Evolutionary conservation across 2,329 filamentous ascomycete genomes (phyloP), one percentile per base, ranked within the genome.

Genomic region (Aspergillus sp.): DNA sequence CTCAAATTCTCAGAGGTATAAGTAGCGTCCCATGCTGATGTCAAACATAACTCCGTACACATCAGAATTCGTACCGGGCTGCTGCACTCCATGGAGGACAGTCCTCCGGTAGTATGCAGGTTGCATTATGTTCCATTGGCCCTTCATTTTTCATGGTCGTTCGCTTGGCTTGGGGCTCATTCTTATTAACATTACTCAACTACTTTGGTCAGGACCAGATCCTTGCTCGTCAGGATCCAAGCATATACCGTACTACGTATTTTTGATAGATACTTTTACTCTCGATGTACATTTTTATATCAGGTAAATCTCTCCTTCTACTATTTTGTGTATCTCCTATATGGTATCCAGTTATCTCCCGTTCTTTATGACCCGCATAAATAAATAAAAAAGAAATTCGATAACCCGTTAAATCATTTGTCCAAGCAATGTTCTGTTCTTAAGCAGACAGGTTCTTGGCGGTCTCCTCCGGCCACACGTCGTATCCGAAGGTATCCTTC

Each of bases 401-500:
- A 42, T 42, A 42, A 42, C 36, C 14, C 36, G 36, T 42, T 16
- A 42, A 42, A n/a, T 42, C 22, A 52, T 62, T 62, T 55, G 12
- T 50, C 32, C 10, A 26, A 31, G 32, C 32, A 5, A 16, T 16
- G 14, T 29, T 31, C 22, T 6, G 49, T 10, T 12, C 49, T 62
- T 68, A 73, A 60, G 67, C 70, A 55, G 72, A 72, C 29, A 75
- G 36, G 62, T 75, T 66, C 61, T 69, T 65, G 50, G 71, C 71
- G 32, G 69, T 69, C 78, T 87, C 85, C 69, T 87, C 84, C 0
- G 86, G 81, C 86, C 86, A 88, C 53, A 91, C 84, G 67, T 91
- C 81, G 72, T 89, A 90, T 6, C 89, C 89, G 73, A 91, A 91
- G 1, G 87, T 90, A 65, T 90, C 88, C 82, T 90, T 91, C 89